Conservation (phyloP, 768 basidiomycete species). For the Lentinula lateritia region DNA sequence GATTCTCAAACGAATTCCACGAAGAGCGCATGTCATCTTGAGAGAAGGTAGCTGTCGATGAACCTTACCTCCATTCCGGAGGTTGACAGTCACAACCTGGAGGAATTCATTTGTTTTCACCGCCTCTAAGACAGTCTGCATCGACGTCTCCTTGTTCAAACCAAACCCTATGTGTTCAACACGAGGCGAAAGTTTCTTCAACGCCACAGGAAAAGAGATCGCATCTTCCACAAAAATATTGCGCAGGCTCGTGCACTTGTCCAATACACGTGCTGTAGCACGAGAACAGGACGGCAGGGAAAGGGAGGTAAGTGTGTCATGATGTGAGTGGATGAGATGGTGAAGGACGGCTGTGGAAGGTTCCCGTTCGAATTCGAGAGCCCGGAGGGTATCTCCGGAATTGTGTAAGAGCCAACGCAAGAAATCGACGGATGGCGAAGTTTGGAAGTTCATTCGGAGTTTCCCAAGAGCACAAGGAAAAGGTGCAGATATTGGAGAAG, state of each 20-base stretch:
- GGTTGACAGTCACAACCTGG: constrained; percentile 44
- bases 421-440: constrained; percentile 56
- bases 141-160: constrained; percentile 47
- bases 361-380: constrained; percentile 56
- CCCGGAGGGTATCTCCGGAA: constrained; percentile 42
- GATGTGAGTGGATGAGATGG: constrained; percentile 50
- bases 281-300: constrained; percentile 58
- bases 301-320: constrained; percentile 45
- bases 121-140: constrained; percentile 50
- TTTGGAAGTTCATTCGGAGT: constrained; percentile 62
- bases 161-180: constrained; percentile 53
- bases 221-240: constrained; percentile 1
- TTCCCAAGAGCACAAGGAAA: constrained; percentile 43
- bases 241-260: not conserved
- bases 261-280: not conserved
- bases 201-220: not conserved
- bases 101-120: constrained; percentile 38
- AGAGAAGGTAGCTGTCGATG: constrained; percentile 49
- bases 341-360: constrained; percentile 53
- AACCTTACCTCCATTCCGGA: constrained; percentile 45
- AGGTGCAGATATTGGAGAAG: constrained; percentile 35
- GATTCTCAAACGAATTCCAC: constrained; percentile 50
- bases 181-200: not conserved
- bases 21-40: constrained; percentile 59
- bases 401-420: constrained; percentile 65